These are phyloP conservation scores for Metschnikowia kunwiensis DNA, from an alignment of 805 yeast genomes.

Conservation along the genomic window DNA sequence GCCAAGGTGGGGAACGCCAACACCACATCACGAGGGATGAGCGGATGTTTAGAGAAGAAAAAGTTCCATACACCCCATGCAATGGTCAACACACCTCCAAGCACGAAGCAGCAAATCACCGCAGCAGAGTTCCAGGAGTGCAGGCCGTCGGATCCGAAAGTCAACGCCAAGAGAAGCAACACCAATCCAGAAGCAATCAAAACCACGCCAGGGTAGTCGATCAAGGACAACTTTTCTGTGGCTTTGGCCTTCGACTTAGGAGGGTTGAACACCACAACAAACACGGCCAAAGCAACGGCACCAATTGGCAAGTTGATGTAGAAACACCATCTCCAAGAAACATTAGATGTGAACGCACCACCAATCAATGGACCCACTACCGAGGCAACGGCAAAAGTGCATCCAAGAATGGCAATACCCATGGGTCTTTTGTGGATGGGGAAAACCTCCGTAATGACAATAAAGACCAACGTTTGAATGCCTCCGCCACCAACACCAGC, in stretches of 20 bases:
- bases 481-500: slow-evolving; percentile 41
- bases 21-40: slow-evolving; percentile 19
- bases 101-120: slow-evolving; percentile 23
- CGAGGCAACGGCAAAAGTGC: slow-evolving; percentile 23
- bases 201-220: slow-evolving; percentile 23
- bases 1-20: slow-evolving; percentile 16
- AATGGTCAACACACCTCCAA: slow-evolving; percentile 20
- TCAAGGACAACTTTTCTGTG: slow-evolving; percentile 16
- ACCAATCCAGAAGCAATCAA: slow-evolving; percentile 22
- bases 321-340: slow-evolving; percentile 29
- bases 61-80: slow-evolving; percentile 22
- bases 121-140: slow-evolving; percentile 24
- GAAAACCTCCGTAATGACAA: slow-evolving; percentile 31
- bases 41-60: slow-evolving; percentile 17
- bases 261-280: slow-evolving; percentile 21
- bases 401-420: slow-evolving; percentile 21
- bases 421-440: slow-evolving; percentile 28
- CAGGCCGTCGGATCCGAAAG: slow-evolving; percentile 22
- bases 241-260: slow-evolving; percentile 16
- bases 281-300: slow-evolving; percentile 20
- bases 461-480: slow-evolving; percentile 27
- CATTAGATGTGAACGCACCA: slow-evolving; percentile 25
- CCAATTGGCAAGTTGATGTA: slow-evolving; percentile 28
- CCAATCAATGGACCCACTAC: slow-evolving; percentile 27
- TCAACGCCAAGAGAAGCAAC: slow-evolving; percentile 23